phyloP scores from a whole-genome alignment of 2,329 filamentous ascomycete species.

The Hymenoscyphus repandus region DNA sequence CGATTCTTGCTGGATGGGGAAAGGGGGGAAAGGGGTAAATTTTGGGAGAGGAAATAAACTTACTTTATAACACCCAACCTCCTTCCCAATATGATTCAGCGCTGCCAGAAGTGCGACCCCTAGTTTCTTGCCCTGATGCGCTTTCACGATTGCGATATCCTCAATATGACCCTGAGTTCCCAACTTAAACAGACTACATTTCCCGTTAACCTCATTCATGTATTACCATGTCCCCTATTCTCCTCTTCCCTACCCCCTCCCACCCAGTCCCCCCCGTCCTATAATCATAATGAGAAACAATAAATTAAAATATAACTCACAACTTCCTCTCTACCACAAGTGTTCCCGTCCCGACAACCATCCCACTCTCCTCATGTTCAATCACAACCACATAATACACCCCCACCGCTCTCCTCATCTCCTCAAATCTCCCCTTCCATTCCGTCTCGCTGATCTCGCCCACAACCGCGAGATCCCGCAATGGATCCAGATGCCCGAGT shows the following conservation, averaged over 20 bases:
- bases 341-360: neutral
- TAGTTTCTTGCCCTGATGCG: conserved; percentile 94
- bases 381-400: neutral
- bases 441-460: too few species aligned
- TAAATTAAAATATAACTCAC: neutral
- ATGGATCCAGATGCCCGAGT: too few species aligned
- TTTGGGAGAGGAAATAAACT: neutral
- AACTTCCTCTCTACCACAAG: neutral
- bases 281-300: too few species aligned
- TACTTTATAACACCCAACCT: conserved; percentile 82
- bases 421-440: neutral
- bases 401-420: neutral
- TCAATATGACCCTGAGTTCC: conserved; percentile 90
- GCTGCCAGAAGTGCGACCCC: conserved; percentile 89
- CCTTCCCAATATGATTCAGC: conserved; percentile 77
- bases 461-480: too few species aligned
- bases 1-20: neutral
- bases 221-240: too few species aligned
- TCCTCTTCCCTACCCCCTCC: too few species aligned
- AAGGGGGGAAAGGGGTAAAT: too few species aligned
- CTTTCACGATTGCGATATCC: conserved; percentile 88
- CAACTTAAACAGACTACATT: conserved; percentile 64
- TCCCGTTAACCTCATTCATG: too few species aligned
- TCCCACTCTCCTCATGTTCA: neutral
- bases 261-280: too few species aligned